These are phyloP conservation scores for Ploettnerulaceae sp. DNA, from an alignment of 2,329 filamentous ascomycete species.

Conservation along the genomic window DNA sequence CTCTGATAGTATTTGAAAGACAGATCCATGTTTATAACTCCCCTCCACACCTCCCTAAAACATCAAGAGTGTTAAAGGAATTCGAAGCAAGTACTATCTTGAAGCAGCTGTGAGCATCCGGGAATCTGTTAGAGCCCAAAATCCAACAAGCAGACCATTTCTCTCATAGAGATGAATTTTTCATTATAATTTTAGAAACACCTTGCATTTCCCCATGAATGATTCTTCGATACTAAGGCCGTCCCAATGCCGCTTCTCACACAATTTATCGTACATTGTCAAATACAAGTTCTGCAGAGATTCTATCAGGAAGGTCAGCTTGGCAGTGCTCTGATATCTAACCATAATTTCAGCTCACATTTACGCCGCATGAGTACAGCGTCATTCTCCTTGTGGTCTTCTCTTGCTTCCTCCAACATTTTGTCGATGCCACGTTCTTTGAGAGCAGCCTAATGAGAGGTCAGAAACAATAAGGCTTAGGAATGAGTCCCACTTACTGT, in stretches of 20 bases:
- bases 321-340: neutral
- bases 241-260: slow-evolving; percentile 12
- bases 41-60: too few species aligned
- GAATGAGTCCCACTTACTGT: slow-evolving; percentile 50
- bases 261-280: neutral
- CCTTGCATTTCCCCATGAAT: neutral
- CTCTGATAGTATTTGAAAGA: too few species aligned
- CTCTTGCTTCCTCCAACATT: slow-evolving; percentile 84
- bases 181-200: neutral
- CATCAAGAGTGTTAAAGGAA: too few species aligned
- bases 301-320: too few species aligned
- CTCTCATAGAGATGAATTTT: neutral
- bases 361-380: slow-evolving; percentile 56
- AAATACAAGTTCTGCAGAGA: neutral
- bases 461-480: slow-evolving; percentile 2
- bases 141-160: too few species aligned
- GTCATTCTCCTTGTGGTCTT: slow-evolving; percentile 86
- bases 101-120: too few species aligned
- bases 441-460: slow-evolving; percentile 61
- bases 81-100: too few species aligned
- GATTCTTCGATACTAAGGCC: slow-evolving; percentile 10
- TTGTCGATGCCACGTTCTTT: slow-evolving; percentile 89
- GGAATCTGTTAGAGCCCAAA: too few species aligned
- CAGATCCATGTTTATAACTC: too few species aligned
- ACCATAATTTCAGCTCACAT: slow-evolving; percentile 26